Percentiles rank a stretch among this genome's conserved stretches.
phyloP scores from a whole-genome alignment of 331 rosid genomes.

The Rhamnella rubrinervis region DNA sequence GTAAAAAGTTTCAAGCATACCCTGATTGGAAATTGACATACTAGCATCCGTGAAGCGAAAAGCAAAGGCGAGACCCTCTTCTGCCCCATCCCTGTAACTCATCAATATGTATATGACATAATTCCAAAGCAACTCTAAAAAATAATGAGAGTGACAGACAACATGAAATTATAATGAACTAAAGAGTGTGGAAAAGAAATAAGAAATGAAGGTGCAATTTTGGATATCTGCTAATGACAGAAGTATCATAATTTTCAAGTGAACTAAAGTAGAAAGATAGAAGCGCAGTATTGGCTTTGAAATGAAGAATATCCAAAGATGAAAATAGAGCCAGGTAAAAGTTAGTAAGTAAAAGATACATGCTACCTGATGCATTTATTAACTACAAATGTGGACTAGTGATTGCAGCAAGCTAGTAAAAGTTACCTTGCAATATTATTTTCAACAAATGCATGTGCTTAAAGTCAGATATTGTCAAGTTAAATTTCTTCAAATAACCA shows the following conservation, averaged over 20 bases:
- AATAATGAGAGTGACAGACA: background rate
- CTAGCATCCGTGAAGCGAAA: slow-evolving; percentile 98
- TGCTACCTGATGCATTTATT: too few relatives aligned
- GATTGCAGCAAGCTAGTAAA: too few relatives aligned
- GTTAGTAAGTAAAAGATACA: background rate
- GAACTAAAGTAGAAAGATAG: background rate
- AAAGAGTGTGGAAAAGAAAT: background rate
- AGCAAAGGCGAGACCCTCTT: slow-evolving; percentile 94
- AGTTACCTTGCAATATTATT: too few relatives aligned
- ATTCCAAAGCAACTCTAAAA: background rate
- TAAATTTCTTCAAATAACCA: too few relatives aligned
- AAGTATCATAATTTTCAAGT: background rate
- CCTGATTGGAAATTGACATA: slow-evolving; percentile 80
- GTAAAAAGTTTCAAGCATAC: slow-evolving; percentile 36
- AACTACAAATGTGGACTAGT: too few relatives aligned
- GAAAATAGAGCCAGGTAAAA: background rate
- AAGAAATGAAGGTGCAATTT: background rate
- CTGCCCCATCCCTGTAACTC: slow-evolving; percentile 73
- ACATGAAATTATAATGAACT: background rate
- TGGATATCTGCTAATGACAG: too few relatives aligned
- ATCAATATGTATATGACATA: slow-evolving; percentile 10
- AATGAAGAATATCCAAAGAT: background rate
- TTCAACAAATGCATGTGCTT: too few relatives aligned
- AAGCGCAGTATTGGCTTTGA: background rate
- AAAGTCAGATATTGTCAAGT: too few relatives aligned